These are phyloP conservation scores for Wallacemonas sp. DNA, from an alignment of 208 protist genomes.

Conservation along the genomic window DNA sequence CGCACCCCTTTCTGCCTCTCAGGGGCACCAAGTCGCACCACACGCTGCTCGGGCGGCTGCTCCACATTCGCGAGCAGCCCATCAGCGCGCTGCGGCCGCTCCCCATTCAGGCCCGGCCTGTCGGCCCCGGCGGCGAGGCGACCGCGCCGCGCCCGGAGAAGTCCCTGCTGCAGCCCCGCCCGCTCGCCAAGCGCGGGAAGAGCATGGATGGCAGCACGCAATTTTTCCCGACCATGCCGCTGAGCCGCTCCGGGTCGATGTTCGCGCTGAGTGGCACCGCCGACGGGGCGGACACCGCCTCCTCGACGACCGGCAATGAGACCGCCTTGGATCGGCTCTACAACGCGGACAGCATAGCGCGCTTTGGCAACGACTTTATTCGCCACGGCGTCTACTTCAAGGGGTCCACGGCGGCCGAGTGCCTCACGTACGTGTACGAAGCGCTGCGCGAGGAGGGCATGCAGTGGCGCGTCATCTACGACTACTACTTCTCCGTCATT, in stretches of 20 bases:
- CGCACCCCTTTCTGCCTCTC: conserved; percentile 65
- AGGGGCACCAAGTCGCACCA: conserved; percentile 31
- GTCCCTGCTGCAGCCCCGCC: conserved; percentile 23
- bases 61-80: conserved; percentile 57
- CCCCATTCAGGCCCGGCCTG: conserved; percentile 26
- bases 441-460: conserved; percentile 75
- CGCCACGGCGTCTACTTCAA: conserved; percentile 80
- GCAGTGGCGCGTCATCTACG: conserved; percentile 72
- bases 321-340: conserved; percentile 54
- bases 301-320: background rate
- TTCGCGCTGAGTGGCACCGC: background rate
- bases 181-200: background rate
- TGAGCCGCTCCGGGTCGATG: conserved; percentile 4
- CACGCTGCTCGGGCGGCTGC: conserved; percentile 60
- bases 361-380: conserved; percentile 84
- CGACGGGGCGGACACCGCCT: background rate
- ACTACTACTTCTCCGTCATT: conserved; percentile 76
- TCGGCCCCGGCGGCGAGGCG: background rate
- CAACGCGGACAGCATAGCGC: conserved; percentile 48
- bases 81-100: conserved; percentile 42
- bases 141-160: background rate
- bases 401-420: conserved; percentile 28
- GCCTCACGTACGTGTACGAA: conserved; percentile 57
- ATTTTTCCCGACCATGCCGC: conserved; percentile 11
- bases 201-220: conserved; percentile 26